These are phyloP conservation scores for Leptodontidium sp. DNA, from an alignment of 2,329 filamentous ascomycete genomes.

Conservation along the genomic window DNA sequence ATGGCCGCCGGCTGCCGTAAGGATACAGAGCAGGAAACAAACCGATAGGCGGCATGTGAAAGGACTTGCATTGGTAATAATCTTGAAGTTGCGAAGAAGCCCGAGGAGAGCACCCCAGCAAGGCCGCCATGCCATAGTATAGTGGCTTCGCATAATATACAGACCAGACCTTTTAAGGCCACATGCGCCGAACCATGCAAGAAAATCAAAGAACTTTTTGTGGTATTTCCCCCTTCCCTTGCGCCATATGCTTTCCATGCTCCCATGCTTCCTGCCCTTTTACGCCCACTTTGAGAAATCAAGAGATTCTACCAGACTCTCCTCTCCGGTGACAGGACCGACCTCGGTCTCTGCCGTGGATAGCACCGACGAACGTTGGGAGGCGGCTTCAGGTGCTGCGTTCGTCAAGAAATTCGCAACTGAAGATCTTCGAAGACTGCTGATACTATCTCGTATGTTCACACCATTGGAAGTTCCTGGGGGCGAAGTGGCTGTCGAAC, in stretches of 20 bases:
- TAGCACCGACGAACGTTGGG: slow-evolving; percentile 67
- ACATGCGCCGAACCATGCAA: slow-evolving; percentile 23
- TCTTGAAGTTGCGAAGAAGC: neutral
- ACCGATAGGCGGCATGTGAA: neutral
- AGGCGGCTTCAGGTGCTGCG: slow-evolving; percentile 60
- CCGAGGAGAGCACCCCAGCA: neutral
- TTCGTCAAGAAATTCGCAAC: slow-evolving; percentile 71
- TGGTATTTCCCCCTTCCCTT: slow-evolving; percentile 38
- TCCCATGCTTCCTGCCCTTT: slow-evolving; percentile 23
- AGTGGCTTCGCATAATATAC: slow-evolving; percentile 23
- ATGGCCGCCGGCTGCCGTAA: too few relatives aligned
- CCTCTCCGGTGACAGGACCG: slow-evolving; percentile 37
- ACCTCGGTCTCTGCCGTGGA: slow-evolving; percentile 64
- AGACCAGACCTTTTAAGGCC: slow-evolving; percentile 15
- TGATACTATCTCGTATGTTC: slow-evolving; percentile 67
- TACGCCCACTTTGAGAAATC: slow-evolving; percentile 49
- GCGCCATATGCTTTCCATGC: slow-evolving; percentile 21
- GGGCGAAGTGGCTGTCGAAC: slow-evolving; percentile 45
- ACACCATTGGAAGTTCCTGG: slow-evolving; percentile 45
- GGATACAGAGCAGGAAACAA: neutral
- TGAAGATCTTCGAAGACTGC: slow-evolving; percentile 67
- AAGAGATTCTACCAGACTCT: slow-evolving; percentile 44
- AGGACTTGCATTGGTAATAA: neutral
- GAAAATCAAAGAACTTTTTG: slow-evolving; percentile 38
- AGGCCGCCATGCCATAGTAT: neutral